Evolutionary conservation across 2,329 filamentous ascomycete genomes (phyloP).

Genomic region (Fusarium torreyae): DNA sequence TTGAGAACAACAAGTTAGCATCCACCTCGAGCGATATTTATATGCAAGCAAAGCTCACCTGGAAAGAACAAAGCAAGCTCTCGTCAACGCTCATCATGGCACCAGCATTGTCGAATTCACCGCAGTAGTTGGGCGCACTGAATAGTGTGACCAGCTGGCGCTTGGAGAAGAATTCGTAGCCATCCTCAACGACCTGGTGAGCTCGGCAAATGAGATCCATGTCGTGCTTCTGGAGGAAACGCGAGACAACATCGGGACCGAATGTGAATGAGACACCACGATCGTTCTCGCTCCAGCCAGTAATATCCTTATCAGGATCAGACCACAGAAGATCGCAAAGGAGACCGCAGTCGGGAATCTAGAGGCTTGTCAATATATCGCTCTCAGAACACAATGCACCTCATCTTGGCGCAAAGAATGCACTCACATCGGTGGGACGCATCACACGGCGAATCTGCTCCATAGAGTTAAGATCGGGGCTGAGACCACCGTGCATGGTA

Average conservation of each 20-base stretch:
- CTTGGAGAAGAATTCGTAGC: conserved; percentile 99
- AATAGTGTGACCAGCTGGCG: conserved; percentile 97
- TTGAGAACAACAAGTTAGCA: conserved; percentile 23
- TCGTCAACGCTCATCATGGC: conserved; percentile 99
- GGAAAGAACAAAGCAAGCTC: conserved; percentile 98
- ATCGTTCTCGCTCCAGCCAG: conserved; percentile 99
- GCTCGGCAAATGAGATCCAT: conserved; percentile 99
- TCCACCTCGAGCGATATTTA: neutral
- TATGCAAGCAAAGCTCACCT: conserved; percentile 69
- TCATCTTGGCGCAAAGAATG: conserved; percentile 34
- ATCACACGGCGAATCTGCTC: conserved; percentile 99
- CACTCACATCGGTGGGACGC: conserved; percentile 96
- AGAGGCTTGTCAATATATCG: conserved; percentile 38
- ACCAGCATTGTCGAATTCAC: conserved; percentile 99
- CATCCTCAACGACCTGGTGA: conserved; percentile 98
- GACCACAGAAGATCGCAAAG: conserved; percentile 99
- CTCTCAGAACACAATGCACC: conserved; percentile 15
- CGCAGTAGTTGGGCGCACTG: conserved; percentile 98
- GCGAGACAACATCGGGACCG: conserved; percentile 95
- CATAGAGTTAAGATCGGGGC: conserved; percentile 98
- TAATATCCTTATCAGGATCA: conserved; percentile 99
- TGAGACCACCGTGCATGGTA: conserved; percentile 98
- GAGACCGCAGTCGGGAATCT: conserved; percentile 98
- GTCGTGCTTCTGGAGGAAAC: conserved; percentile 98
- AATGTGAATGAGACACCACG: conserved; percentile 99